Evolutionary conservation across 2,329 filamentous ascomycete species (phyloP), one percentile per base, ranked within the genome.

Genomic region (Cryphonectria radicalis): DNA sequence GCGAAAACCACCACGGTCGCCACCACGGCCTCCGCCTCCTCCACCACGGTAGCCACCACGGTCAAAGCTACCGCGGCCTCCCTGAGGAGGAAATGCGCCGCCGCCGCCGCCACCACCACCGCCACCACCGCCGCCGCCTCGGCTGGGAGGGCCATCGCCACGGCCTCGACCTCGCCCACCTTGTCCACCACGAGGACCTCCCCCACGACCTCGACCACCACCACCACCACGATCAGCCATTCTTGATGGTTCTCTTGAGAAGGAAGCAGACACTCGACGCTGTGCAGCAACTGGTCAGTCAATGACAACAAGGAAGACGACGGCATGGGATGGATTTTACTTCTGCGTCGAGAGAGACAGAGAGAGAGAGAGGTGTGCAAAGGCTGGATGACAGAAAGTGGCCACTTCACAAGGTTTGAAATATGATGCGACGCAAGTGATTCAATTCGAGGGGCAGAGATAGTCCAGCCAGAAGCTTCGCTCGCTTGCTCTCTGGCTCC

Each of bases 41-140:
- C 68, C 59, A 3, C 71, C 71, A 4, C 67, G 70, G 17, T 35
- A 71, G 4, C 70, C 63, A 40, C 70, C 70, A 5, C 66, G 59
- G n/a, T 64, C 68, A 8, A n/a, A 55, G 13, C 69, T 65, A 37
- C 65, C 65, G 22, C 65, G 50, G 17, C 65, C 65, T 25, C 65
- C 65, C 50, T 59, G 65, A n/a, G 65, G 65, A 32, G 50, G 59
- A 40, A 68, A 68, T 7, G 66, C 57, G 4, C 66, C 67, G 22
- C 67, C 67, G 17, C 67, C 42, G 35, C 43, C 32, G 11, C n/a
- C n/a, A n/a, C n/a, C n/a, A n/a, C n/a, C n/a, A n/a, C 66, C 67
- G 22, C 67, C 67, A 10, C 67, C 42, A n/a, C 43, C 32, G 11
- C 67, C 62, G 37, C 37, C 37, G 37, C 37, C 37, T 40, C 37